A percentile compares a stretch with the other conserved stretches of the same genome.
These are phyloP conservation scores for Fusarium albosuccineum DNA, from an alignment of 2,329 filamentous ascomycete genomes.

Conservation along the genomic window DNA sequence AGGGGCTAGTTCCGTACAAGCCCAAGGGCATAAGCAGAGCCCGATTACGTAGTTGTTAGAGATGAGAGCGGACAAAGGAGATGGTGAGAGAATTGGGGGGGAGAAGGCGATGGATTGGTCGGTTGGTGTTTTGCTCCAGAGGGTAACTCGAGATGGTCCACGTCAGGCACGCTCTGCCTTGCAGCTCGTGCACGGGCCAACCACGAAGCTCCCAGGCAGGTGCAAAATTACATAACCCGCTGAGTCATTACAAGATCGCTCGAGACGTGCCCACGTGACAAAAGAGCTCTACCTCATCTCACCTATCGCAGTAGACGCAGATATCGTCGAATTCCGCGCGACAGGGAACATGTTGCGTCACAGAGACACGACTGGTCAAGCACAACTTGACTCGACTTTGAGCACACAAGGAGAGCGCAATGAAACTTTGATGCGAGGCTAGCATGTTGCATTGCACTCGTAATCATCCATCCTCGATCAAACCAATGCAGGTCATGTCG, in stretches of 20 bases:
- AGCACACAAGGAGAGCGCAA: neutral
- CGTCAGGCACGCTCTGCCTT: conserved; percentile 62
- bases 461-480: too few relatives aligned
- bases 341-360: conserved; percentile 12
- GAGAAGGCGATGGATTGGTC: conserved; percentile 35
- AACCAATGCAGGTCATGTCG: too few relatives aligned
- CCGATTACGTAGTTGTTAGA: conserved; percentile 17
- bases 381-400: neutral
- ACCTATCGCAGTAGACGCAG: neutral
- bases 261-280: conserved; percentile 20
- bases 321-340: conserved; percentile 6
- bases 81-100: conserved; percentile 24
- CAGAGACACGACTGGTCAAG: neutral
- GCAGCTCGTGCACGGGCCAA: conserved; percentile 47
- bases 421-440: neutral
- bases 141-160: conserved; percentile 55
- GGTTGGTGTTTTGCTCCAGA: conserved; percentile 48
- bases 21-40: conserved; percentile 42
- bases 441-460: too few relatives aligned
- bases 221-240: conserved; percentile 39
- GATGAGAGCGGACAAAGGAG: conserved; percentile 21
- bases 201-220: conserved; percentile 40
- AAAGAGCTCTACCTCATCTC: neutral
- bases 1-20: conserved; percentile 34
- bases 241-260: conserved; percentile 21